Conservation (phyloP, 169 alveolate species). For the Plasmodium malariae region DNA sequence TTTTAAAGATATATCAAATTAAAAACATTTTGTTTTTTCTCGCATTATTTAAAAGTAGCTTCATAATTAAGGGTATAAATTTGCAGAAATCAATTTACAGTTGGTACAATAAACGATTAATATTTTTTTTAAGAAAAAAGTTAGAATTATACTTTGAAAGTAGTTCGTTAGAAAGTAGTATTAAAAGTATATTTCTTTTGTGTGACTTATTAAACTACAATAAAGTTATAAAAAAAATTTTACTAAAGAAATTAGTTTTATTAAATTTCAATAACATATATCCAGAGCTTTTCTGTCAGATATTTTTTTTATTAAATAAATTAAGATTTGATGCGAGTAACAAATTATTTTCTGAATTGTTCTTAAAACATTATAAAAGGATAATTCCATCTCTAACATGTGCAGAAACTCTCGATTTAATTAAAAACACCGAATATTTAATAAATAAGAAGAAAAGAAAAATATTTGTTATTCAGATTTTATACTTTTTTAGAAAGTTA, state of each 20-base stretch:
- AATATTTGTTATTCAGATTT: conserved; percentile 59
- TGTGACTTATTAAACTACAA: conserved; percentile 58
- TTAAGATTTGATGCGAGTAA: conserved; percentile 66
- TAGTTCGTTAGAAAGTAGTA: conserved; percentile 57
- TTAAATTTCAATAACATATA: conserved; percentile 37
- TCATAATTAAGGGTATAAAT: conserved; percentile 31
- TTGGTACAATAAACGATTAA: conserved; percentile 47
- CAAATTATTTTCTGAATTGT: conserved; percentile 25
- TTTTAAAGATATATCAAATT: conserved; percentile 57
- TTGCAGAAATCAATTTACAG: conserved; percentile 44
- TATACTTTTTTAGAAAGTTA: conserved; percentile 49
- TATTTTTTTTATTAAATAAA: conserved; percentile 62
- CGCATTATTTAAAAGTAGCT: conserved; percentile 42
- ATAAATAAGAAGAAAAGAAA: conserved; percentile 52
- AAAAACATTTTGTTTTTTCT: conserved; percentile 63
- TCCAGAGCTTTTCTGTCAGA: conserved; percentile 60
- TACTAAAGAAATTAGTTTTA: conserved; percentile 36
- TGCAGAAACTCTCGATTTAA: conserved; percentile 33
- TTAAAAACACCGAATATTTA: conserved; percentile 61
- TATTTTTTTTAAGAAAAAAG: conserved; percentile 53
- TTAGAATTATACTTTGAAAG: conserved; percentile 62
- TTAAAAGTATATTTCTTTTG: conserved; percentile 43
- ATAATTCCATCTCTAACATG: conserved; percentile 38
- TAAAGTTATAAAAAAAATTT: conserved; percentile 57
- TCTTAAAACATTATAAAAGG: conserved; percentile 68